Evolutionary conservation across 1,284 basidiomycete species (phyloP).

Genomic region (Apiotrichum brassicae): DNA sequence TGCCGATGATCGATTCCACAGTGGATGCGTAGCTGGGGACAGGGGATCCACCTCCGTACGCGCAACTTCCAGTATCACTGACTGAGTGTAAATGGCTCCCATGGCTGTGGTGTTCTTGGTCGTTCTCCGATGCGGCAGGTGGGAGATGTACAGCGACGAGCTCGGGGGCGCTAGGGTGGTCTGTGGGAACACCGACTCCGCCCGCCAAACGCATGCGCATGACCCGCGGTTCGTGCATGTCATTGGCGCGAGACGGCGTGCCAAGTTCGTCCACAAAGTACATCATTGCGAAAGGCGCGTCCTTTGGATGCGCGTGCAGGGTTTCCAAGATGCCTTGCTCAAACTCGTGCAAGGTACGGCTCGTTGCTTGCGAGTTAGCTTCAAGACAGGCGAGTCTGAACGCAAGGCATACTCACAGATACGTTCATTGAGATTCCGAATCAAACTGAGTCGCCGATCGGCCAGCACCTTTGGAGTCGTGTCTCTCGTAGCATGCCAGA

Average conservation of each 20-base stretch:
- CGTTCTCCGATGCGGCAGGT: background rate
- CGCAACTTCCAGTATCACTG: no score
- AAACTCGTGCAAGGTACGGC: slow-evolving; percentile 34
- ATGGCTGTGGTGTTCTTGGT: no score
- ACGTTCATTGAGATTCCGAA: slow-evolving; percentile 36
- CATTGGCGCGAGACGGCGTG: no score
- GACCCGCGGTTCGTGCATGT: background rate
- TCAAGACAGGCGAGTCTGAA: background rate
- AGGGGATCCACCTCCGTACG: background rate
- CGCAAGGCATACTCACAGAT: slow-evolving; percentile 30
- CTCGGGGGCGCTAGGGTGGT: slow-evolving; percentile 27
- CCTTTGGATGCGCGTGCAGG: slow-evolving; percentile 26
- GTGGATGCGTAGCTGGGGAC: background rate
- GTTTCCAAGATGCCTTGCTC: slow-evolving; percentile 36
- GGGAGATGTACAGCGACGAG: background rate
- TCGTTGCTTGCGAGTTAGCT: slow-evolving; percentile 18
- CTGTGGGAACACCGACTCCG: slow-evolving; percentile 34
- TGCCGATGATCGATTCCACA: background rate
- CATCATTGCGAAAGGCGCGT: slow-evolving; percentile 39
- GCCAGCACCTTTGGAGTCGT: slow-evolving; percentile 30
- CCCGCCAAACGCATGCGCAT: slow-evolving; percentile 18
- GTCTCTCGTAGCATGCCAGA: slow-evolving; percentile 39
- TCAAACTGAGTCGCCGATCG: slow-evolving; percentile 24
- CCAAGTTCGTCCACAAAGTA: slow-evolving; percentile 29
- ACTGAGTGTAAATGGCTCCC: no score